phyloP scores from a whole-genome alignment of 2,329 filamentous ascomycete genomes.

The Fusarium sterilihyphosum region DNA sequence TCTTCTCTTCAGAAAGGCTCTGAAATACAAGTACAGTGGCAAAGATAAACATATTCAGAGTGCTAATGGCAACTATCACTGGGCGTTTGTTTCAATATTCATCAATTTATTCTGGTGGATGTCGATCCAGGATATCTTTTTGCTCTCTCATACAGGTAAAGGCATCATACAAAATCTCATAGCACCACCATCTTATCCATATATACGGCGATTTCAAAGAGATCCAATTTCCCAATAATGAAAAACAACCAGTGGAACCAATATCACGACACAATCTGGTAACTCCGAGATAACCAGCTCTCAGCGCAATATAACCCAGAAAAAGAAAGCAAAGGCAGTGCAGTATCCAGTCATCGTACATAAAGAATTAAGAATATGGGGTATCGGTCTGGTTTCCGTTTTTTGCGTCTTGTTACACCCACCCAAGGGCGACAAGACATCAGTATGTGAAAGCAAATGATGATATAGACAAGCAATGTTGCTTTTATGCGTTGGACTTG shows the following conservation, averaged over 20 bases:
- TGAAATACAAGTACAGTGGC: not conserved
- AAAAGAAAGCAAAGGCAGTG: not conserved
- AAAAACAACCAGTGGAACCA: conserved; percentile 7
- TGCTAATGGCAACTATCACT: not conserved
- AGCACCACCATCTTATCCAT: conserved; percentile 15
- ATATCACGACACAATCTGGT: conserved; percentile 18
- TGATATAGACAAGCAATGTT: not conserved
- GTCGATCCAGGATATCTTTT: conserved; percentile 7
- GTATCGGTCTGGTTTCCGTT: conserved; percentile 28
- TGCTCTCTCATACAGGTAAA: not conserved
- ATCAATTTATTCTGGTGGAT: conserved; percentile 15
- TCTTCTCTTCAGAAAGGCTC: not conserved
- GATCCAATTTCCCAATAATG: conserved; percentile 3
- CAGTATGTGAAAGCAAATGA: not conserved
- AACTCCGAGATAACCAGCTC: conserved; percentile 35
- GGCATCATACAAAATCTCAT: not conserved
- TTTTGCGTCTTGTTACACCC: conserved; percentile 7
- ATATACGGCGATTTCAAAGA: not conserved
- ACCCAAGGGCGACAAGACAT: not conserved
- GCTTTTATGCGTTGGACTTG: conserved; percentile 18
- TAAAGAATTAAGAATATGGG: conserved; percentile 26
- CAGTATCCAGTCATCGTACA: conserved; percentile 28
- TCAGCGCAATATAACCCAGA: not conserved
- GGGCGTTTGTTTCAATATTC: not conserved
- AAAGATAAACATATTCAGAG: not conserved